Evolutionary conservation across 192 early-diverging fungal genomes (phyloP).

Genomic region (Backusella parvicylindrica): DNA sequence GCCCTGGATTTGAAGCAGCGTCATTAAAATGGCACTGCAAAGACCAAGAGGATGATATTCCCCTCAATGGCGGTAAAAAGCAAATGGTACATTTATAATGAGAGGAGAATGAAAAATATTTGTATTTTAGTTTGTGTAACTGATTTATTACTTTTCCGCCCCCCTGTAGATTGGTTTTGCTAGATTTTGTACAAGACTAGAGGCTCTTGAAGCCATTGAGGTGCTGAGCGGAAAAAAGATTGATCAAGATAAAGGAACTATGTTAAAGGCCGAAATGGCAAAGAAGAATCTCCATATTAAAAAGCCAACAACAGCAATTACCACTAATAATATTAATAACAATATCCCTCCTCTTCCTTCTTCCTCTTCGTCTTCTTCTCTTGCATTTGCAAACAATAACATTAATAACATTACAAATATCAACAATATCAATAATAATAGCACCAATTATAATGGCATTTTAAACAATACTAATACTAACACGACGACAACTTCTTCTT

Average conservation of each 20-base stretch:
- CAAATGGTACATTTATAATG: constrained; percentile 19
- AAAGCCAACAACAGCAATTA: constrained; percentile 51
- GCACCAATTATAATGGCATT: neutral
- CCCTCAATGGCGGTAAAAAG: constrained; percentile 20
- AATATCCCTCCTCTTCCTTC: neutral
- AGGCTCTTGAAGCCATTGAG: constrained; percentile 91
- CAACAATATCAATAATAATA: neutral
- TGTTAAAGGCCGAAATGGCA: constrained; percentile 98
- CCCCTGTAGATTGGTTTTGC: constrained; percentile 94
- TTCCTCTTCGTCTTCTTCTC: constrained; percentile 12
- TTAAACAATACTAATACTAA: neutral
- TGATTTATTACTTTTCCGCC: neutral
- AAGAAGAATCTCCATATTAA: constrained; percentile 98
- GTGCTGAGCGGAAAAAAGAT: constrained; percentile 88
- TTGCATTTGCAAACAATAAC: neutral
- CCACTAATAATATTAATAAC: constrained; percentile 10
- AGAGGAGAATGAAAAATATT: neutral
- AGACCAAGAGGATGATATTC: constrained; percentile 61
- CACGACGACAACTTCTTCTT: neutral
- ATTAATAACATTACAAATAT: neutral
- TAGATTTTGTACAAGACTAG: constrained; percentile 87
- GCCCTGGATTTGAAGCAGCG: constrained; percentile 95
- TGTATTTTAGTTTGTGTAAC: constrained; percentile 10
- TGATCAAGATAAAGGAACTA: constrained; percentile 75
- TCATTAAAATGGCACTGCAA: constrained; percentile 86